Base-by-base conservation (phyloP, 2,329 filamentous ascomycete species). In the Xylaria multiplex region DNA sequence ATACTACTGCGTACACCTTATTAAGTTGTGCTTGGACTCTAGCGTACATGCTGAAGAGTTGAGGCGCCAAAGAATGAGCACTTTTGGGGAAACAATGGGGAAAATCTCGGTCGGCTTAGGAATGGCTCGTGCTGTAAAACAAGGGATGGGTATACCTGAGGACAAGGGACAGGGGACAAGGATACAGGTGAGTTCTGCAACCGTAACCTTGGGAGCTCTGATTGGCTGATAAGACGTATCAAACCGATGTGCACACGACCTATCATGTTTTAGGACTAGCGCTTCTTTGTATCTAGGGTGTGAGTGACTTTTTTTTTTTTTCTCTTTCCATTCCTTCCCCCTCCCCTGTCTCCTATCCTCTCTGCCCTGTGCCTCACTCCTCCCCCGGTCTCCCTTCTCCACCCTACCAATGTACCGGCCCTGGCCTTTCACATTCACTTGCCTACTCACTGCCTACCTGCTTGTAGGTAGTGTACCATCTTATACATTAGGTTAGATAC, bases 121-220 rank as follows among this genome's bases (percentile, higher is more conserved):
- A 49, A 66, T 68, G 54, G 65, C 62, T 54, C 59, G 59, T 54
- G 54, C 59, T 48, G 61, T 43, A 50, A 53, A 58, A 64, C 57
- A 62, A 59, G 46, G 53, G 59, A 45, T 49, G 16, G 27, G 42
- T n/a, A 45, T n/a, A 45, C 16, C 16, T n/a, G 13, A 37, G 30
- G 49, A 32, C 27, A 53, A 30, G 53, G 42, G 42, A 67, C 52
- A 65, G 48, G 54, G 43, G 30, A 52, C 49, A 57, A 30, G 59
- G 58, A 50, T 49, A 22, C 56, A 57, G 40, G 66, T 40, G 56
- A 53, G 40, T 54, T 62, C 60, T 62, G 66, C 49, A 64, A 43
- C 55, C 55, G 56, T 40, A 43, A 30, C 35, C 30, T n/a, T 3
- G 49, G 6, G 2, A n/a, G 27, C 19, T 45, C 24, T 67, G 54